Conservation (phyloP, 129 eudicot species). For the Centrapalus pauciflorus region DNA sequence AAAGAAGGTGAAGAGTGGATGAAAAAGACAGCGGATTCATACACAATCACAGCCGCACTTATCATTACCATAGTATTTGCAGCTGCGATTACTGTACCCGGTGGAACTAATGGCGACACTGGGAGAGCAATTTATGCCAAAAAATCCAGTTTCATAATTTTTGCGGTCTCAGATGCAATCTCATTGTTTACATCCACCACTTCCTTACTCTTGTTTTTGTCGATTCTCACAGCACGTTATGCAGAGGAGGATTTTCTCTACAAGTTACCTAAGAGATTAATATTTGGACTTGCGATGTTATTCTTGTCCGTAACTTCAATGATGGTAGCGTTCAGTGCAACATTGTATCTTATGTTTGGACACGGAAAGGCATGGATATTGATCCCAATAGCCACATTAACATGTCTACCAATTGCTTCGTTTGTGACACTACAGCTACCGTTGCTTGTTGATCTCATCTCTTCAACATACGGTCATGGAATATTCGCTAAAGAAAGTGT, state of each 20-base stretch:
- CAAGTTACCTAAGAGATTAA: neutral
- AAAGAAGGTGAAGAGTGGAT: constrained; percentile 32
- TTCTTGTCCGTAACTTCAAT: neutral
- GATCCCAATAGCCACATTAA: neutral
- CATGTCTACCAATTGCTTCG: neutral
- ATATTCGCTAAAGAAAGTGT: constrained; percentile 6
- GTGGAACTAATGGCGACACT: neutral
- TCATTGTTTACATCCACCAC: constrained; percentile 9
- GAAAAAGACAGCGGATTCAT: constrained; percentile 24
- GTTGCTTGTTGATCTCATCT: constrained; percentile 9
- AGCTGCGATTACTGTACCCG: constrained; percentile 9
- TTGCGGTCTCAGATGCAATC: constrained; percentile 11
- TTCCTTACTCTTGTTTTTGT: constrained; percentile 1
- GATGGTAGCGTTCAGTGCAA: constrained; percentile 3
- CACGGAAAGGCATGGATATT: neutral
- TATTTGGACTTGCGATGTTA: constrained; percentile 5
- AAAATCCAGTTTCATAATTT: neutral
- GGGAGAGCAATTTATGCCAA: neutral
- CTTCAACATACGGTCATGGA: constrained; percentile 15
- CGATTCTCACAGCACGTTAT: constrained; percentile 14
- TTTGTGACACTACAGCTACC: constrained; percentile 17
- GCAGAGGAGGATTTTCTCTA: neutral
- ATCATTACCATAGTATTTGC: constrained; percentile 18
- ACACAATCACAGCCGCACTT: constrained; percentile 19
- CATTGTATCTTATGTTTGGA: constrained; percentile 10